phyloP scores from a whole-genome alignment of 352 stramenopile genomes.

The Phytophthora chlamydospora region DNA sequence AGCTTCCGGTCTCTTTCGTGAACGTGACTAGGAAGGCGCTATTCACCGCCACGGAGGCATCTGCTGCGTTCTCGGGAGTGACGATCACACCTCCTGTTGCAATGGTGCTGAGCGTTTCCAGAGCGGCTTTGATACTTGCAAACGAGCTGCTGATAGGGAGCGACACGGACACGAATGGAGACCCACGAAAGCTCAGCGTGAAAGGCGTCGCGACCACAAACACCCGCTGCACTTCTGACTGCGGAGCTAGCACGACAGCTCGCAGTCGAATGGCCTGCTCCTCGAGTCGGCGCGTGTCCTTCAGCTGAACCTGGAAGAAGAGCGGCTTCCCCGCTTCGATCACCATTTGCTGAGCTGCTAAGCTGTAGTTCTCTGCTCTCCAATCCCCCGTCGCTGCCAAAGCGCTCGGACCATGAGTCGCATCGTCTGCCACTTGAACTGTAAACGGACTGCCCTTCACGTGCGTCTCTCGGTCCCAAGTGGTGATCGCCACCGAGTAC shows the following conservation, averaged over 20 bases:
- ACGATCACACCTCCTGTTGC: constrained; percentile 77
- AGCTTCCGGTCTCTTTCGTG: constrained; percentile 49
- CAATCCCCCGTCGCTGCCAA: constrained; percentile 70
- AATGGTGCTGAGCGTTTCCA: constrained; percentile 89
- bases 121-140: constrained; percentile 47
- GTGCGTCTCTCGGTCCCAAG: constrained; percentile 62
- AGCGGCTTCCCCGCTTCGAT: constrained; percentile 60
- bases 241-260: constrained; percentile 52
- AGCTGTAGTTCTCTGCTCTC: constrained; percentile 69
- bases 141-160: constrained; percentile 51
- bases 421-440: constrained; percentile 76
- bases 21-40: constrained; percentile 79
- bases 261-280: constrained; percentile 68
- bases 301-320: constrained; percentile 91
- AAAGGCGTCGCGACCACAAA: constrained; percentile 43
- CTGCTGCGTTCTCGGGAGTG: constrained; percentile 42
- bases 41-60: constrained; percentile 36
- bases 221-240: constrained; percentile 69
- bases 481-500: constrained; percentile 91
- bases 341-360: constrained; percentile 50
- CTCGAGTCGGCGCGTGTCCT: constrained; percentile 82
- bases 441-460: constrained; percentile 92
- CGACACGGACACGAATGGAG: constrained; percentile 26
- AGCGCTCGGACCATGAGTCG: constrained; percentile 75
- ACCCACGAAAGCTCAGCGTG: constrained; percentile 68